Conservation (phyloP, 2,329 filamentous ascomycete species). For the Chalaropsis ovoidea region DNA sequence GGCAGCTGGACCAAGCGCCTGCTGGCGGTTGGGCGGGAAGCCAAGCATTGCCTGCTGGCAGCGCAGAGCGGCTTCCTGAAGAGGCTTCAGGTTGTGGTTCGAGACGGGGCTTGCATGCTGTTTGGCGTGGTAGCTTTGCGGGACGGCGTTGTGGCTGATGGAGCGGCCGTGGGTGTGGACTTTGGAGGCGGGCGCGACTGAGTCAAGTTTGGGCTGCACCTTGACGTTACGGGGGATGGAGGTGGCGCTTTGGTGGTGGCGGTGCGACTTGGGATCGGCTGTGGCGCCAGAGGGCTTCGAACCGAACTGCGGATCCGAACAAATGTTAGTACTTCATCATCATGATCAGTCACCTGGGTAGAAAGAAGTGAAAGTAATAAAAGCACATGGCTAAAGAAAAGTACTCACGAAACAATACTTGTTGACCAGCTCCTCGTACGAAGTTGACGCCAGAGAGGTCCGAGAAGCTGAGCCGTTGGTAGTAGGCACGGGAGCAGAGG, state of each 20-base stretch:
- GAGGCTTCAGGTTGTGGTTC: slow-evolving; percentile 38
- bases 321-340: slow-evolving; percentile 23
- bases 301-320: slow-evolving; percentile 27
- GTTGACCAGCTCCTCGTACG: slow-evolving; percentile 93
- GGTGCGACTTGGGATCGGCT: slow-evolving; percentile 14
- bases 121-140: not conserved
- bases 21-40: slow-evolving; percentile 27
- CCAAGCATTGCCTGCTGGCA: slow-evolving; percentile 26
- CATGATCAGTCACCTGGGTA: slow-evolving; percentile 33
- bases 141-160: slow-evolving; percentile 1
- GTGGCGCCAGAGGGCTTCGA: slow-evolving; percentile 22
- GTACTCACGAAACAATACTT: slow-evolving; percentile 99
- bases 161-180: slow-evolving; percentile 7
- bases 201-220: not conserved
- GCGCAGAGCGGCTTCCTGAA: slow-evolving; percentile 30
- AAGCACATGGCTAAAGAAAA: not conserved
- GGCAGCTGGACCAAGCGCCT: not conserved
- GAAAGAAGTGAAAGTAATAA: no score
- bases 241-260: not conserved
- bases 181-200: not conserved
- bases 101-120: slow-evolving; percentile 34
- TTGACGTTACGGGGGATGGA: not conserved
- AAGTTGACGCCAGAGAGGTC: slow-evolving; percentile 62
- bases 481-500: slow-evolving; percentile 21
- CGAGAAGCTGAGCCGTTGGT: slow-evolving; percentile 35